A percentile compares a stretch with the other conserved stretches of the same genome.
Conservation (phyloP, 1,284 basidiomycete species). For the Xerocomus nothofagi region DNA sequence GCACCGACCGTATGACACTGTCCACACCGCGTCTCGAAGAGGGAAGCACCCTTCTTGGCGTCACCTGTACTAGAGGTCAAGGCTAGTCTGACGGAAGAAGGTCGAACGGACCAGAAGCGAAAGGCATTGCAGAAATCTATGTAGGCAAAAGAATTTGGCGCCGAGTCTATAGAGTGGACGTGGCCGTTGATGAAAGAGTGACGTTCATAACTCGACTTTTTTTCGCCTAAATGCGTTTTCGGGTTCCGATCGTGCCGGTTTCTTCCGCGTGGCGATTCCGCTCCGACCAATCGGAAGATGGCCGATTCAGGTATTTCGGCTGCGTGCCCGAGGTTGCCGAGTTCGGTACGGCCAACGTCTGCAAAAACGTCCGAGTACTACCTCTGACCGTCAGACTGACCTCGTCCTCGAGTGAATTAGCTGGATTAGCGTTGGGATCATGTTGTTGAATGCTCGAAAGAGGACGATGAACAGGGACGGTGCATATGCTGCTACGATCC, state of each 20-base stretch:
- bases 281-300: slow-evolving; percentile 28
- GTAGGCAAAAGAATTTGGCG: neutral
- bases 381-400: no score
- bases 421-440: no score
- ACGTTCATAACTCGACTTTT: neutral
- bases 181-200: neutral
- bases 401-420: no score
- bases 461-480: no score
- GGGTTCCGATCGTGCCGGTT: slow-evolving; percentile 32
- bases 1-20: slow-evolving; percentile 93
- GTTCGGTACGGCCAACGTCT: no score
- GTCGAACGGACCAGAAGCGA: slow-evolving; percentile 26
- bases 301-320: no score
- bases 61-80: slow-evolving; percentile 60
- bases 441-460: no score
- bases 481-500: no score
- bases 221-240: slow-evolving; percentile 21
- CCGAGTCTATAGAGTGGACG: slow-evolving; percentile 7
- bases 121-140: slow-evolving; percentile 27
- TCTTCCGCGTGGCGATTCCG: slow-evolving; percentile 20
- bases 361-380: no score
- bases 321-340: no score
- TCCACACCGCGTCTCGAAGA: slow-evolving; percentile 96
- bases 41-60: slow-evolving; percentile 81
- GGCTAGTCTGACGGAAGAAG: neutral